Evolutionary conservation across 139 green algal genomes (phyloP), one percentile per base, ranked within the genome.

Genomic region (Chlamydomonas eustigma): DNA sequence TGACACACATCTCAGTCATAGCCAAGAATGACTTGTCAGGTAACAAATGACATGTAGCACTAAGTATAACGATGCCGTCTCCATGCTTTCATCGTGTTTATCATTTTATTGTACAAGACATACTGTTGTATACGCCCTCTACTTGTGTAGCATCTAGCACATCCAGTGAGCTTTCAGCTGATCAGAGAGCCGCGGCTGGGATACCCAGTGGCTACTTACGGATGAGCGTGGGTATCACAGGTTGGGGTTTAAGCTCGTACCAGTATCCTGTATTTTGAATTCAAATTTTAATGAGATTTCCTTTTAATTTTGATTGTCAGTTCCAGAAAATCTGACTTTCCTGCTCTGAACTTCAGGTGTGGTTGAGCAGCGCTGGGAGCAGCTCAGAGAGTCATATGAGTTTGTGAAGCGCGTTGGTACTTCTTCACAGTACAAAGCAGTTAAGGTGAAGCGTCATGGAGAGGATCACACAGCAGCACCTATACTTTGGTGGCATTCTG

Each of bases 141-240:
- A n/a, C n/a, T n/a, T 35, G 38, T 64, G 51, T 36, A 3, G 4
- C 51, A 28, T 80, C 75, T 18, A 85, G 75, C 69, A 94, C 89
- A 32, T 84, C 66, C 71, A 82, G 58, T 65, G 89, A 94, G 73
- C 80, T 94, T 24, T 68, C 28, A 2, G 50, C 51, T 0, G 50
- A 31, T 0, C 87, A 94, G 67, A 78, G 85, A 77, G 77, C 77
- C 0, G 35, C 18, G 0, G 80, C 78, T 1, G 90, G 88, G 67
- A 91, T 94, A 38, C 66, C 50, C 28, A 30, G 50, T 1, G 90
- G 88, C 6, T 84, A 92, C 68, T 84, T 94, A 50, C 80, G 90
- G 38, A 78, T 94, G 39, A 81, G 51, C 0, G 70, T 92, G 1
- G 90, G 90, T 25, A 79, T 92, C 50, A 93, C 90, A 8, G 83